phyloP scores from a whole-genome alignment of 163 green algal genomes.

The Coccomyxa subellipsoidea region DNA sequence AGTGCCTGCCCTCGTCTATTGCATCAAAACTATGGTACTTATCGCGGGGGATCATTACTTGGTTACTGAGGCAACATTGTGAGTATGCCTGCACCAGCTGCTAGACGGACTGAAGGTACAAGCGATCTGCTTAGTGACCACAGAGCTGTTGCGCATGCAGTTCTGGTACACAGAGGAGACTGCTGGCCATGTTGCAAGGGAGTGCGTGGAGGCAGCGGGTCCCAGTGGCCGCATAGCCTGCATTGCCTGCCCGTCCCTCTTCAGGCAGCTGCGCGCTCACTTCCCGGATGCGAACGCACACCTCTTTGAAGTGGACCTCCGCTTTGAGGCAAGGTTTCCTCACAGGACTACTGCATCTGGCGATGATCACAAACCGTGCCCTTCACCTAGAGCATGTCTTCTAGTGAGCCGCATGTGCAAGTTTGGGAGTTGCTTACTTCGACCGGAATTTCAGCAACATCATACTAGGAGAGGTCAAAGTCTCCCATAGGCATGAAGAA shows the following conservation, averaged over 20 bases:
- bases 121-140: too few species aligned
- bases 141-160: slow-evolving; percentile 11
- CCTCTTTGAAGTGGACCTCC: slow-evolving; percentile 47
- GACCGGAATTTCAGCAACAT: too few species aligned
- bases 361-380: neutral
- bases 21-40: neutral
- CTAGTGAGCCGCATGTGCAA: too few species aligned
- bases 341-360: neutral
- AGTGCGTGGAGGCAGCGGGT: slow-evolving; percentile 18
- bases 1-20: neutral
- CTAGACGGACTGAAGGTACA: too few species aligned
- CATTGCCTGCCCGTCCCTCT: slow-evolving; percentile 47
- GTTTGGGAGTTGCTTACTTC: too few species aligned
- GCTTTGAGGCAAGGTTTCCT: slow-evolving; percentile 30
- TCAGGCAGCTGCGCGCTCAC: slow-evolving; percentile 19
- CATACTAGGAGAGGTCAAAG: too few species aligned
- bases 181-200: slow-evolving; percentile 25
- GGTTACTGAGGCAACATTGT: too few species aligned
- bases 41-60: too few species aligned
- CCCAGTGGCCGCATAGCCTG: slow-evolving; percentile 30
- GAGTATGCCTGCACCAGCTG: too few species aligned
- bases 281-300: slow-evolving; percentile 22
- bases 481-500: too few species aligned
- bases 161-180: slow-evolving; percentile 54
- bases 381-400: too few species aligned